These are phyloP conservation scores for Solanum ossicruentum DNA, from an alignment of 257 asterid genomes.

Conservation along the genomic window DNA sequence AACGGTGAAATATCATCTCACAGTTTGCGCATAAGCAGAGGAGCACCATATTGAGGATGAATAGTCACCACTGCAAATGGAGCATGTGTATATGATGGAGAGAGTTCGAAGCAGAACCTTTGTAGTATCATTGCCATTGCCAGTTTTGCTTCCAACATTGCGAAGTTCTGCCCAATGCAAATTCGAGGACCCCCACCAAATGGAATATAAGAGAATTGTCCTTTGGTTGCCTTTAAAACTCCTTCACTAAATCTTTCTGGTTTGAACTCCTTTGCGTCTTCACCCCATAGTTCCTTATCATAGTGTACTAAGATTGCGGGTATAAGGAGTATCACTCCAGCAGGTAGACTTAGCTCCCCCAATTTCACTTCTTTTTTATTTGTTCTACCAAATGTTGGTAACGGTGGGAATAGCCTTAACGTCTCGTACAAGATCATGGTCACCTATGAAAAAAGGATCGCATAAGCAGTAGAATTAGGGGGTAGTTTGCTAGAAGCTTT, in stretches of 20 bases:
- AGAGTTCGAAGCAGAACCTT: constrained; percentile 13
- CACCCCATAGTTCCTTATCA: constrained; percentile 21
- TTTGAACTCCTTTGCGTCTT: constrained; percentile 18
- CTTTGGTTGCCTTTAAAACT: background rate
- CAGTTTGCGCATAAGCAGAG: constrained; percentile 11
- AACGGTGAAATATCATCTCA: background rate
- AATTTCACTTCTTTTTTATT: background rate
- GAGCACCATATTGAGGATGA: constrained; percentile 27
- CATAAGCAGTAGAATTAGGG: background rate
- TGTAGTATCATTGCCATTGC: constrained; percentile 27
- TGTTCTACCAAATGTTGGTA: background rate
- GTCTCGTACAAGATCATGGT: constrained; percentile 12
- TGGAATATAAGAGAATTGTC: constrained; percentile 9
- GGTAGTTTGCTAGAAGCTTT: background rate
- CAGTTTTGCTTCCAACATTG: constrained; percentile 20
- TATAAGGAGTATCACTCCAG: background rate
- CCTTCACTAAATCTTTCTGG: constrained; percentile 25
- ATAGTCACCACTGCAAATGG: constrained; percentile 4
- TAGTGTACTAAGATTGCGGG: constrained; percentile 18
- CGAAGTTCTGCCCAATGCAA: constrained; percentile 21
- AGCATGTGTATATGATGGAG: constrained; percentile 25
- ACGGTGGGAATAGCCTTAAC: constrained; percentile 21
- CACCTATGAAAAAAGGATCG: background rate
- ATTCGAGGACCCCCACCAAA: constrained; percentile 28
- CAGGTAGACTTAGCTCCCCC: constrained; percentile 10